Percentiles rank a stretch among this genome's conserved stretches.
Conservation (phyloP, 2,329 filamentous ascomycete species). For the Alternaria gansuensis region DNA sequence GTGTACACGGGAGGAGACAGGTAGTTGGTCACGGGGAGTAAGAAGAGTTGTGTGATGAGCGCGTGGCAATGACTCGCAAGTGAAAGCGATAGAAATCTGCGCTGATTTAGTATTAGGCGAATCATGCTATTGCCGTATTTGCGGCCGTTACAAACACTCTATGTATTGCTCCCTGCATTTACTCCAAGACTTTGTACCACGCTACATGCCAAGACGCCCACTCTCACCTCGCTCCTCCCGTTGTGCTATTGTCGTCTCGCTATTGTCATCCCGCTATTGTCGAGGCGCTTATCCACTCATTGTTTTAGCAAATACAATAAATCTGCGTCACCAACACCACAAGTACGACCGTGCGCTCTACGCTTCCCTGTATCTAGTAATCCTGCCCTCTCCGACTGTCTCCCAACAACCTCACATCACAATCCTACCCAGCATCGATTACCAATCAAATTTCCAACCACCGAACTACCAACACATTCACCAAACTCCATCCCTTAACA, state of each 20-base stretch:
- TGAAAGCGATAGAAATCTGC: background rate
- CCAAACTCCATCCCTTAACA: background rate
- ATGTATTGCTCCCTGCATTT: background rate
- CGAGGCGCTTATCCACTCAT: background rate
- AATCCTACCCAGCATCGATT: too few species aligned
- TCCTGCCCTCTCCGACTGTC: background rate
- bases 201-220: background rate
- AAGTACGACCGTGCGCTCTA: background rate
- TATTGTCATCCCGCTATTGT: background rate
- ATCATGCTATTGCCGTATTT: background rate
- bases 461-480: background rate
- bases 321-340: constrained; percentile 1
- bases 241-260: background rate
- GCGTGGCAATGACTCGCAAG: background rate
- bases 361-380: background rate
- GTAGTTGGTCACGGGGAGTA: constrained; percentile 21
- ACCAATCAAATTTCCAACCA: background rate
- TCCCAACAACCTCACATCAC: background rate
- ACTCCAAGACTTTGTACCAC: background rate
- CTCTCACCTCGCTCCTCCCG: constrained; percentile 1
- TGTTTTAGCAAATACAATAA: constrained; percentile 1
- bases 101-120: background rate
- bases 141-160: background rate
- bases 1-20: constrained; percentile 35
- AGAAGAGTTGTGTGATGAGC: too few species aligned